Base-by-base conservation (phyloP, 208 protist genomes). In the Leishmania amazonensis region DNA sequence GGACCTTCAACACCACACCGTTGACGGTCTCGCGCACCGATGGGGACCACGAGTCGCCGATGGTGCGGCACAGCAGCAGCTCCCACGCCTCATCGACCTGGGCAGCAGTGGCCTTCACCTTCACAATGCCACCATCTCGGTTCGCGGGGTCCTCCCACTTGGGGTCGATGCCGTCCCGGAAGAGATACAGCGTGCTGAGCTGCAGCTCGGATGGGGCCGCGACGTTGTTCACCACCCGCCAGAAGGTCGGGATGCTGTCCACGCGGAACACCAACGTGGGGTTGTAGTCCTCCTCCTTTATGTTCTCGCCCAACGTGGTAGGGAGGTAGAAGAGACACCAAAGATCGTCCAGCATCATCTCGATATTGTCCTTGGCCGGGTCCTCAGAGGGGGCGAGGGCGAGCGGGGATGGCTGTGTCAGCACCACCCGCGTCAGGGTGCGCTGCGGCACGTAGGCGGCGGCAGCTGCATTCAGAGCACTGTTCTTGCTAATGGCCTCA, bases 61-160 rank as follows among this genome's bases (percentile, higher is more conserved):
- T 90, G n/a, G 91, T 93, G 57, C 88, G 86, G 84, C 91, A 95
- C 54, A 96, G 86, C 64, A 97, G 86, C 58, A 91, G 84, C 85
- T 95, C 88, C 94, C 94, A 97, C 45, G 92, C 94, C 77, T 93
- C 89, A 74, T 96, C 88, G 53, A 97, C 85, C 64, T 81, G 81
- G 3, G 79, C 28, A n/a, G 76, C 24, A 17, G 73, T 81, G 24
- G 90, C 79, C 78, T 90, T 91, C 45, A 96, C 80, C 83, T 90
- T 90, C 67, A 90, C 87, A 80, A 98, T 98, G 77, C 96, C 96
- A 57, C 96, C 96, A 76, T 94, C 82, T 24, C 87, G 86, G 89
- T 99, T 99, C 21, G 87, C 85, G 24, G 88, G 78, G 83, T 99
- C 96, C 86, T 99, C 98, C 98, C 98, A 99, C 88, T 97, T 98